Base-by-base conservation (phyloP, 306 rosid species). In the Lathyrus sativus region DNA sequence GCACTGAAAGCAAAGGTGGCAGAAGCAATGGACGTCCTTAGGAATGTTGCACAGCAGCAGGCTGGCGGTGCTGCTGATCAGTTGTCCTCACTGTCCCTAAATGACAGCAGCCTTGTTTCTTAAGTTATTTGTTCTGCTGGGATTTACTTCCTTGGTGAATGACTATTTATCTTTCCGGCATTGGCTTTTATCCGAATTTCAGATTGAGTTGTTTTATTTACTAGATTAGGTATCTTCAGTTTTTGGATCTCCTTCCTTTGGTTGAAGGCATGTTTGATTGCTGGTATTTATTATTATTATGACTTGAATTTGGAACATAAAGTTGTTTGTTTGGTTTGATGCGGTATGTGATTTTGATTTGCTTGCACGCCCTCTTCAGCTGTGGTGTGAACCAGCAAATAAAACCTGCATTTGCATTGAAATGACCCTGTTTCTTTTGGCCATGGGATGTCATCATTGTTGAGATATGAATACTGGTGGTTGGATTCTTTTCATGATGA, bases 1-100 rank as follows among this genome's bases (percentile, higher is more conserved):
- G 99, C 99, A 69, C 83, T 95, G 83, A 90, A 88, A 58, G 90
- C 95, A 0, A 95, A 95, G 89, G 99, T 95, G 31, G 96, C 97
- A 0, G 99, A 95, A 83, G 99, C 99, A 8, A 88, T 95, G 86
- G 97, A 95, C 6, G 99, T 95, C 49, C 87, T 95, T 28, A 90
- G 97, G 80, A 95, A 76, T 42, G 99, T 95, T 53, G 86, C 95
- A 51, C 96, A 88, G 85, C 97, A 88, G 79, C 96, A 88, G 79
- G 78, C 84, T 43, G 98, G 96, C 4, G 80, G 80, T 76, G 86
- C 98, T 10, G 97, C 85, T 14, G 97, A 95, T 71, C 97, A 95
- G 62, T 71, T 95, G 72, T 85, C 87, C 67, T 83, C 99, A 10
- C 65, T 95, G 60, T 84, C 99, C 15, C 95, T 90, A 44, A 79